Conservation (phyloP, 345 rosid genomes). For the Pugionium cornutum region DNA sequence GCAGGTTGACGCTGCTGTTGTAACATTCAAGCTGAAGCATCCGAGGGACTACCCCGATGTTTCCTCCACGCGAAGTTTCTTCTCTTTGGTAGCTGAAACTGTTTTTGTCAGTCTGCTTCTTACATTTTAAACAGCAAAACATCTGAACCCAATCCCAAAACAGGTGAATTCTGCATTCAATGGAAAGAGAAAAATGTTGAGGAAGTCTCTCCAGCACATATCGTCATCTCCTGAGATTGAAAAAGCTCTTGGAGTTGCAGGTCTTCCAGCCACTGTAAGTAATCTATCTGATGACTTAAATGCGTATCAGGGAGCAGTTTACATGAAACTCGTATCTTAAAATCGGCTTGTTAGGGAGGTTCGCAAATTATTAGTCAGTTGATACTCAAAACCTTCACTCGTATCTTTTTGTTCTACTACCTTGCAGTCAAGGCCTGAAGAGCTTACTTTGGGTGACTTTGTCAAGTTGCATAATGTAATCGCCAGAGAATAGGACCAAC, state of each 20-base stretch:
- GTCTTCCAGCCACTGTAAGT: conserved; percentile 71
- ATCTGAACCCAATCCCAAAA: conserved; percentile 21
- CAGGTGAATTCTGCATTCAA: conserved; percentile 92
- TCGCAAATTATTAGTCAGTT: background rate
- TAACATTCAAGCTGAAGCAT: conserved; percentile 74
- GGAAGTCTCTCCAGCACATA: conserved; percentile 77
- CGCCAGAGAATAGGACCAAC: conserved; percentile 27
- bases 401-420: background rate
- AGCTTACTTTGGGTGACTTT: conserved; percentile 80
- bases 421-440: conserved; percentile 92
- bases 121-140: conserved; percentile 10
- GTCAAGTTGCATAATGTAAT: conserved; percentile 79
- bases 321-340: background rate
- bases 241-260: conserved; percentile 61
- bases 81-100: conserved; percentile 65
- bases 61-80: conserved; percentile 73
- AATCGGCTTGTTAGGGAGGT: conserved; percentile 1
- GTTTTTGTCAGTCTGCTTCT: conserved; percentile 1
- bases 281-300: background rate
- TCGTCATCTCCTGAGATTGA: conserved; percentile 66
- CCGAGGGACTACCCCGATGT: conserved; percentile 76
- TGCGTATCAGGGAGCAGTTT: background rate
- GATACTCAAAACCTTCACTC: background rate
- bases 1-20: conserved; percentile 96
- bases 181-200: conserved; percentile 84